Percentiles rank a stretch among this genome's conserved stretches.
Conservation (phyloP, 2,329 filamentous ascomycete genomes). For the Xylaria sp. region DNA sequence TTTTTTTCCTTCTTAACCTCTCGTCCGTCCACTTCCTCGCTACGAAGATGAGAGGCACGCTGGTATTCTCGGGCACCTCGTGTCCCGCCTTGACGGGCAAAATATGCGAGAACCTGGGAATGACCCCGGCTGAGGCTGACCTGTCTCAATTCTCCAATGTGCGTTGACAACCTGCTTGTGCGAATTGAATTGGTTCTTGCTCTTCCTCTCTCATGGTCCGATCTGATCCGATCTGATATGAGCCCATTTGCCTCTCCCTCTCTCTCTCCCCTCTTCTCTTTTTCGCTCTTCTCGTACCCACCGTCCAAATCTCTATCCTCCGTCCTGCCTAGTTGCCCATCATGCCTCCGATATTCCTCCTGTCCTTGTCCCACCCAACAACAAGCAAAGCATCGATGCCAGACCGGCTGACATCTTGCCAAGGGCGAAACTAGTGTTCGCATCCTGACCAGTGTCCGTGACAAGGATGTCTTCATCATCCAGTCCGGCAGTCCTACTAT, state of each 20-base stretch:
- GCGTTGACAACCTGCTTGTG: slow-evolving; percentile 51
- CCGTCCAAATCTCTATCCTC: neutral
- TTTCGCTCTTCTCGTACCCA: neutral
- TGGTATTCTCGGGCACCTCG: slow-evolving; percentile 75
- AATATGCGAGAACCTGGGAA: slow-evolving; percentile 76
- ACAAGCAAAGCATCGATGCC: slow-evolving; percentile 20
- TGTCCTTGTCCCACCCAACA: neutral
- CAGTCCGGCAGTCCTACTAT: slow-evolving; percentile 96
- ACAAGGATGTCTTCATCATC: slow-evolving; percentile 99
- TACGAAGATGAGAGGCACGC: slow-evolving; percentile 69
- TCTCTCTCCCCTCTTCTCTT: neutral
- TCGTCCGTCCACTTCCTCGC: slow-evolving; percentile 43
- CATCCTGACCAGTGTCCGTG: slow-evolving; percentile 81
- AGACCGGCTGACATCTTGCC: slow-evolving; percentile 44
- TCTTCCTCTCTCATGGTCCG: neutral
- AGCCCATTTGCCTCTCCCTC: neutral
- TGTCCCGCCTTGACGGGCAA: slow-evolving; percentile 72
- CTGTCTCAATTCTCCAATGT: slow-evolving; percentile 78
- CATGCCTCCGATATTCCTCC: neutral
- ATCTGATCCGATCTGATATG: neutral
- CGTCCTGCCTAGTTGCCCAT: neutral
- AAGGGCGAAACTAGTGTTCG: slow-evolving; percentile 77
- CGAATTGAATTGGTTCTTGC: slow-evolving; percentile 22
- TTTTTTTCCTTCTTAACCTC: slow-evolving; percentile 37
- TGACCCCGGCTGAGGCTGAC: slow-evolving; percentile 72